Evolutionary conservation across 1,284 basidiomycete species (phyloP).

Genomic region (Ganoderma lingzhi): DNA sequence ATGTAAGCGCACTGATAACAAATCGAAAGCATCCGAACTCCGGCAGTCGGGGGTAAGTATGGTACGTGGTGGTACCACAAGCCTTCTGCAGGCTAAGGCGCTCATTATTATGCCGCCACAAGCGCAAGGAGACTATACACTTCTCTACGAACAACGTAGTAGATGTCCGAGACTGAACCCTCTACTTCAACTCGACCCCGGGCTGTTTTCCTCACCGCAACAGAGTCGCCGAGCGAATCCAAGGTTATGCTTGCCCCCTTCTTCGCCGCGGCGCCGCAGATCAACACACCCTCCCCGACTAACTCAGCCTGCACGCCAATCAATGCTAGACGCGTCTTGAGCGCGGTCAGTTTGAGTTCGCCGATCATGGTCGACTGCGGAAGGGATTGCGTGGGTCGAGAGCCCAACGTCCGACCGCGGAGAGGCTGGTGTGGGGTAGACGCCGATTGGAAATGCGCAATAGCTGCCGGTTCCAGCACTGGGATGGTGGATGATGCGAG

Average conservation of each 20-base stretch:
- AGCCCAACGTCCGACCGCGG: constrained; percentile 61
- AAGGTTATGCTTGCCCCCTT: constrained; percentile 46
- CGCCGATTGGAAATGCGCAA: constrained; percentile 37
- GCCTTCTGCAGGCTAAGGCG: constrained; percentile 6
- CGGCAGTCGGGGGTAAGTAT: background rate
- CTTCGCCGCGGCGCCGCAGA: constrained; percentile 80
- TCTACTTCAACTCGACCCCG: constrained; percentile 88
- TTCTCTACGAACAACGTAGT: constrained; percentile 87
- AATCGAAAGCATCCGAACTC: background rate
- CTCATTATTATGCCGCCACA: constrained; percentile 68
- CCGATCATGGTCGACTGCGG: constrained; percentile 95
- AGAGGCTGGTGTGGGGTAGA: constrained; percentile 39
- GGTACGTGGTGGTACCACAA: constrained; percentile 6
- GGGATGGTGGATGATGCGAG: constrained; percentile 83
- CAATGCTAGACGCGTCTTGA: constrained; percentile 80
- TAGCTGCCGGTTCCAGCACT: constrained; percentile 62
- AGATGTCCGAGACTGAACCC: constrained; percentile 88
- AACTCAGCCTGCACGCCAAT: constrained; percentile 90
- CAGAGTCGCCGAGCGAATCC: constrained; percentile 72
- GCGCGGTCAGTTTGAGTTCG: constrained; percentile 87
- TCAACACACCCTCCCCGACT: constrained; percentile 93
- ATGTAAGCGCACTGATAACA: background rate
- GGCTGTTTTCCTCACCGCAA: constrained; percentile 88
- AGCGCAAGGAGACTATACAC: constrained; percentile 91
- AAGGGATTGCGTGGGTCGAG: constrained; percentile 64